Base-by-base conservation (phyloP, 305 asterid genomes). In the Fraxinus platypoda region DNA sequence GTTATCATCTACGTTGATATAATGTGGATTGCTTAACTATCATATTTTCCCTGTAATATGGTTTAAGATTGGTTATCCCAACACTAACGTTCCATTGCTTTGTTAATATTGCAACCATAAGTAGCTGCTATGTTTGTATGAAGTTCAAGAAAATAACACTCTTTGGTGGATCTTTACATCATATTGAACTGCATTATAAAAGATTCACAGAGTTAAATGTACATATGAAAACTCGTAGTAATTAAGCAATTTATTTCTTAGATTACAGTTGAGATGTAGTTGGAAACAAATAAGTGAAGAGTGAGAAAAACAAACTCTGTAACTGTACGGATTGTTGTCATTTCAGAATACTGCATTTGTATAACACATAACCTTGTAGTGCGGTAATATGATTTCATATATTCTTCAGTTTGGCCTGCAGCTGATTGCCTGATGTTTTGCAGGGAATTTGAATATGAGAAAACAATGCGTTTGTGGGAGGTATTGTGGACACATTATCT, bases 391-490 rank as follows among this genome's bases (percentile, higher is more conserved):
- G 3, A 1, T 28, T 31, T 15, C 34, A 30, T 43, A 34, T 17
- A 81, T 75, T 19, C 37, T 34, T 38, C 6, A 33, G 26, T 83
- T 74, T 78, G 66, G 41, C 82, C 64, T 59, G 74, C 43, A 4
- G 74, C 46, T 70, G 82, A 72, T 26, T 25, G 21, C 33, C 62
- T 76, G 68, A n/a, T 71, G 35, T 79, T 76, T 52, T 83, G 82
- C 91, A 97, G 98, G 95, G 99, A 97, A 86, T 94, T 95, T 75
- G 95, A 93, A 77, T 94, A 90, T 23, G 97, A 93, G 28, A 84
- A 76, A 83, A 92, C 97, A 64, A 90, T 96, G 98, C 87, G 84
- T 68, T 81, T 93, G 85, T 96, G 99, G 99, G 98, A 97, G 86
- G 95, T 95, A 46, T 81, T 97, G 25, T 97, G 99, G 98, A 94